These are phyloP conservation scores for Aplosporella prunicola DNA, from an alignment of 2,329 filamentous ascomycete species.

Conservation along the genomic window DNA sequence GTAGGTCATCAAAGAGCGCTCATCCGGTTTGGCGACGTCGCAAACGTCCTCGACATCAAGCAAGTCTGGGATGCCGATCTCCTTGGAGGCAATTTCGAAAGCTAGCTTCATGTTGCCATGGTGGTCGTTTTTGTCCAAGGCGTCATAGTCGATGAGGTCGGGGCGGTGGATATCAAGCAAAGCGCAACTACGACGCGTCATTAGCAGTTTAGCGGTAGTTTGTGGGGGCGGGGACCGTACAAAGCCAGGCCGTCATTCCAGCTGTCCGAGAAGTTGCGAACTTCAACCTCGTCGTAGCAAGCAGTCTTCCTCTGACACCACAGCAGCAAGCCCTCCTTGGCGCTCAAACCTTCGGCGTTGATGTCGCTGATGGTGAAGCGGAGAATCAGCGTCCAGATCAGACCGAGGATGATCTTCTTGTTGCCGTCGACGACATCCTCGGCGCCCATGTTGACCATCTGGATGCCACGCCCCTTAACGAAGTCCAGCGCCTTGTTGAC, in stretches of 20 bases:
- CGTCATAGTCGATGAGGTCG: constrained; percentile 93
- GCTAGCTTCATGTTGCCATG: constrained; percentile 95
- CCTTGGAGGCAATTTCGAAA: constrained; percentile 90
- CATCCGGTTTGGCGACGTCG: constrained; percentile 91
- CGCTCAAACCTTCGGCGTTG: constrained; percentile 94
- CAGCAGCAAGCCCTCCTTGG: constrained; percentile 85
- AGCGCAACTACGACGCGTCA: constrained; percentile 52
- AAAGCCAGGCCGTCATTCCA: constrained; percentile 98
- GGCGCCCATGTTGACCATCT: constrained; percentile 96
- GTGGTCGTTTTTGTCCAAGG: constrained; percentile 88
- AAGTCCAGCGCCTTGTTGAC: constrained; percentile 92
- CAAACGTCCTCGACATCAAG: constrained; percentile 97
- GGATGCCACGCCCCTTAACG: constrained; percentile 81
- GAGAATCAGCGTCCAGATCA: constrained; percentile 98
- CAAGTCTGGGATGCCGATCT: constrained; percentile 93
- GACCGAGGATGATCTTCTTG: constrained; percentile 88
- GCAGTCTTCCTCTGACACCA: constrained; percentile 99
- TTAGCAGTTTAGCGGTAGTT: constrained; percentile 1
- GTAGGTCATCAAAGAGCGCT: constrained; percentile 96
- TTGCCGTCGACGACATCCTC: constrained; percentile 98
- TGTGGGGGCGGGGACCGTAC: constrained; percentile 29
- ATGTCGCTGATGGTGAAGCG: constrained; percentile 98
- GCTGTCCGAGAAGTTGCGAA: constrained; percentile 86
- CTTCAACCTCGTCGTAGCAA: constrained; percentile 94
- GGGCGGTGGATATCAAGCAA: constrained; percentile 93